Conservation (phyloP, 805 yeast species). For the Yamadazyma endophytica region DNA sequence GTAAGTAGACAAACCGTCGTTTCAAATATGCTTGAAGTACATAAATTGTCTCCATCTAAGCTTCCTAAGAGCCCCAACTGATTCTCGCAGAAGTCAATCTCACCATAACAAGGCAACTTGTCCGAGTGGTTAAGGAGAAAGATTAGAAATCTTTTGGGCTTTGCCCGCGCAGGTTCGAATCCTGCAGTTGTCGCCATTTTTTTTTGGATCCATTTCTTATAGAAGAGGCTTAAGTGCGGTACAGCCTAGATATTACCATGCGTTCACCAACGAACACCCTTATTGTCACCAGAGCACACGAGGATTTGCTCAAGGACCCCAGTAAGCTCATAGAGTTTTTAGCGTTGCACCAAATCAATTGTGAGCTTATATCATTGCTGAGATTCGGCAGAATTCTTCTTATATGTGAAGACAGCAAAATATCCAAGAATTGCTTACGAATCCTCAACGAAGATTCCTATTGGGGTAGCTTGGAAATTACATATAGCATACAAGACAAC, state of each 20-base stretch:
- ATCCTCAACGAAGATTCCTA: slow-evolving; percentile 11
- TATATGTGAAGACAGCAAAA: slow-evolving; percentile 22
- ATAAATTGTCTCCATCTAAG: no score
- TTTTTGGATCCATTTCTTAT: slow-evolving; percentile 11
- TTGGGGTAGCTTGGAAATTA: slow-evolving; percentile 15
- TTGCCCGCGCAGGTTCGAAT: slow-evolving; percentile 64
- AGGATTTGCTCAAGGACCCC: slow-evolving; percentile 22
- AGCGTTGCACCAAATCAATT: slow-evolving; percentile 16
- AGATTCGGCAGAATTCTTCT: slow-evolving; percentile 32
- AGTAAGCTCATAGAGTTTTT: slow-evolving; percentile 20
- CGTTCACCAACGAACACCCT: slow-evolving; percentile 31
- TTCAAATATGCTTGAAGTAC: no score
- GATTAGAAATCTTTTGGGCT: slow-evolving; percentile 48
- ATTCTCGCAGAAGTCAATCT: no score
- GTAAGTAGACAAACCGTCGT: no score
- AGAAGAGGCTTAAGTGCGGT: neutral
- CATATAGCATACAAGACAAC: slow-evolving; percentile 35
- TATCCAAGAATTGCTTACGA: slow-evolving; percentile 18
- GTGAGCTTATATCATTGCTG: slow-evolving; percentile 31
- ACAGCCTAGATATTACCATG: slow-evolving; percentile 1
- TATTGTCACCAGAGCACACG: slow-evolving; percentile 26
- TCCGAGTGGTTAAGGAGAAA: slow-evolving; percentile 40
- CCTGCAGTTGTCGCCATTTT: slow-evolving; percentile 55
- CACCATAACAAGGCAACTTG: slow-evolving; percentile 33
- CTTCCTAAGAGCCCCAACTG: no score